Evolutionary conservation across 1,139 yeast species (phyloP).

Genomic region (Yamadazyma conglobata): DNA sequence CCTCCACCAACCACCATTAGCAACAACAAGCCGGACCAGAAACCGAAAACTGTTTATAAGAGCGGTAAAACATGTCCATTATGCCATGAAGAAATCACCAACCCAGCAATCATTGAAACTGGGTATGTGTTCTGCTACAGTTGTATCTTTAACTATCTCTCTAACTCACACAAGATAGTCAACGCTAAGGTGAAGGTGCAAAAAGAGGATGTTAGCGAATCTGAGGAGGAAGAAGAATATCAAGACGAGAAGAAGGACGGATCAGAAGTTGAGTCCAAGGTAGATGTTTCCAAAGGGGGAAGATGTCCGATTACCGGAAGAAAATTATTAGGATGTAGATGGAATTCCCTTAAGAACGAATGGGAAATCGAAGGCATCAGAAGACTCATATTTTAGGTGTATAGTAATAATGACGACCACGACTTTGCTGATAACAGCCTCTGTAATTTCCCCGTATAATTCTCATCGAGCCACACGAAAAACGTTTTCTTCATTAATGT

Average conservation of each 20-base stretch:
- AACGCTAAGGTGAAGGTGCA: slow-evolving; percentile 17
- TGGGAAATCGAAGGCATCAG: slow-evolving; percentile 81
- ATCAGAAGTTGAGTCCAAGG: slow-evolving; percentile 17
- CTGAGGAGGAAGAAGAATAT: slow-evolving; percentile 16
- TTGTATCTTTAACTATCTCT: slow-evolving; percentile 70
- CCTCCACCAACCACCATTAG: slow-evolving; percentile 50
- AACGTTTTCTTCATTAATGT: neutral
- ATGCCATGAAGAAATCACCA: slow-evolving; percentile 62
- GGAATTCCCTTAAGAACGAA: slow-evolving; percentile 51
- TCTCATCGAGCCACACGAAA: slow-evolving; percentile 4
- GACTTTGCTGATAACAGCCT: no score
- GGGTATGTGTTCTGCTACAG: slow-evolving; percentile 89
- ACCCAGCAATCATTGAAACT: slow-evolving; percentile 87
- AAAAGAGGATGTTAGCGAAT: slow-evolving; percentile 18
- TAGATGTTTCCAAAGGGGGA: slow-evolving; percentile 52
- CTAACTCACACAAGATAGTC: slow-evolving; percentile 40
- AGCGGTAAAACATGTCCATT: slow-evolving; percentile 59
- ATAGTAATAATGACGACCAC: slow-evolving; percentile 1
- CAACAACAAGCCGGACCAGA: slow-evolving; percentile 10
- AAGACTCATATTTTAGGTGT: slow-evolving; percentile 53
- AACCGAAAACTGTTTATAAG: slow-evolving; percentile 20
- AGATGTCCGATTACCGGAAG: slow-evolving; percentile 84
- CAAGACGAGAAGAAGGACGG: no score
- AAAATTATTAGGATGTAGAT: slow-evolving; percentile 67
- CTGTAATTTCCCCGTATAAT: no score